Conservation (phyloP, 495 filamentous ascomycete species). For the Penicillium roqueforti region DNA sequence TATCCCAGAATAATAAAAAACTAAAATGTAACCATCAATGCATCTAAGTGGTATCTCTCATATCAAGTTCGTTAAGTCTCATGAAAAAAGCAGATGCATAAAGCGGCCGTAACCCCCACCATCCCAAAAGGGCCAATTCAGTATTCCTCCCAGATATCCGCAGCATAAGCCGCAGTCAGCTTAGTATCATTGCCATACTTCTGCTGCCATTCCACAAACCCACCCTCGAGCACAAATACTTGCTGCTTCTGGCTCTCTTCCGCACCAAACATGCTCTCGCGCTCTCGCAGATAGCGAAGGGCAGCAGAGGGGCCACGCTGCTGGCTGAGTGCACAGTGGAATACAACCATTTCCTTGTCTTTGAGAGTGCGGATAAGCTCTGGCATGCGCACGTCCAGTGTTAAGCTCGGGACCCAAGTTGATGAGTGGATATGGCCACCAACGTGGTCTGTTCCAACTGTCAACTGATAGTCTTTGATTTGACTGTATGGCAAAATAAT, state of each 20-base stretch:
- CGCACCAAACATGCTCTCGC: conserved; percentile 29
- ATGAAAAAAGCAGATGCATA: conserved; percentile 7
- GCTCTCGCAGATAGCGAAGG: conserved; percentile 42
- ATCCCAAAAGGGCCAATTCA: conserved; percentile 12
- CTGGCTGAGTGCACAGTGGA: conserved; percentile 94
- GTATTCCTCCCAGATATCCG: conserved; percentile 78
- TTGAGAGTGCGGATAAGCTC: conserved; percentile 74
- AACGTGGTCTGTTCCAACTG: conserved; percentile 62
- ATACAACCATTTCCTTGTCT: conserved; percentile 79
- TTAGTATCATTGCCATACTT: conserved; percentile 70
- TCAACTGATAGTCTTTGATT: background rate
- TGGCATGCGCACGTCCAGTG: conserved; percentile 70
- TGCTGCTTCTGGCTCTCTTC: conserved; percentile 53
- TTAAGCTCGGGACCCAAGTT: conserved; percentile 67
- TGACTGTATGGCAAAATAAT: background rate
- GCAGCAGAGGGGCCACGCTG: conserved; percentile 58
- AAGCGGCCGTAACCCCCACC: background rate
- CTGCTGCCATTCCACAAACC: conserved; percentile 92
- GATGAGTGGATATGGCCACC: conserved; percentile 82
- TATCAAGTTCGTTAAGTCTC: conserved; percentile 14
- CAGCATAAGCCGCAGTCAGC: conserved; percentile 80
- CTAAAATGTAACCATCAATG: background rate
- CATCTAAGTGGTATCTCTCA: conserved; percentile 17
- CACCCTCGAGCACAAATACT: conserved; percentile 77
- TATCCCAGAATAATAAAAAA: background rate